A percentile compares a stretch with the other conserved stretches of the same genome.
These are phyloP conservation scores for Biscogniauxia sp. DNA, from an alignment of 2,329 filamentous ascomycete species.

Conservation along the genomic window DNA sequence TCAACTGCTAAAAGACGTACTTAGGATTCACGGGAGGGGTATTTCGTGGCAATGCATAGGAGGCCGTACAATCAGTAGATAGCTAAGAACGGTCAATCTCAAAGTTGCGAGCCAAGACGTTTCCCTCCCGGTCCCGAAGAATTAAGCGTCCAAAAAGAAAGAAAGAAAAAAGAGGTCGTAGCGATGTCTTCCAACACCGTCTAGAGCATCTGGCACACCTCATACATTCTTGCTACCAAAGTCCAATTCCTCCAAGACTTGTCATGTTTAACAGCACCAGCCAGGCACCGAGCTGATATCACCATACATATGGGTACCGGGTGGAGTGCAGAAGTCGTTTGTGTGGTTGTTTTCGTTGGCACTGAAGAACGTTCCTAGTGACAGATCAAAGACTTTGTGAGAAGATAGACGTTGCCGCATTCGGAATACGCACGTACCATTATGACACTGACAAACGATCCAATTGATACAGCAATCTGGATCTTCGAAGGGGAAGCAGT, in stretches of 20 bases:
- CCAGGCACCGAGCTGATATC: slow-evolving; percentile 16
- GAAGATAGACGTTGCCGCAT: background rate
- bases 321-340: slow-evolving; percentile 17
- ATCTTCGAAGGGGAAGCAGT: slow-evolving; percentile 25
- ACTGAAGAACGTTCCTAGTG: slow-evolving; percentile 23
- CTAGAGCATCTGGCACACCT: background rate
- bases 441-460: slow-evolving; percentile 20
- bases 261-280: slow-evolving; percentile 17
- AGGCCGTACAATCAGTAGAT: slow-evolving; percentile 45
- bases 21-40: slow-evolving; percentile 81
- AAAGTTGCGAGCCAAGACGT: slow-evolving; percentile 5
- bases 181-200: background rate
- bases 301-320: slow-evolving; percentile 16
- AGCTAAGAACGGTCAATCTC: slow-evolving; percentile 4
- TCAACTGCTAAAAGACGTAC: slow-evolving; percentile 9
- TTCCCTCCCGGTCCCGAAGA: background rate
- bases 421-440: slow-evolving; percentile 10
- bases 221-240: background rate
- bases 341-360: slow-evolving; percentile 13
- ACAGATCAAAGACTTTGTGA: background rate
- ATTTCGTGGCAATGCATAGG: slow-evolving; percentile 75
- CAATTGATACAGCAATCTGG: slow-evolving; percentile 21
- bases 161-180: too few species aligned
- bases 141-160: background rate
- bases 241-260: background rate